These are phyloP conservation scores for Geum urbanum DNA, from an alignment of 306 rosid species.

Conservation along the genomic window DNA sequence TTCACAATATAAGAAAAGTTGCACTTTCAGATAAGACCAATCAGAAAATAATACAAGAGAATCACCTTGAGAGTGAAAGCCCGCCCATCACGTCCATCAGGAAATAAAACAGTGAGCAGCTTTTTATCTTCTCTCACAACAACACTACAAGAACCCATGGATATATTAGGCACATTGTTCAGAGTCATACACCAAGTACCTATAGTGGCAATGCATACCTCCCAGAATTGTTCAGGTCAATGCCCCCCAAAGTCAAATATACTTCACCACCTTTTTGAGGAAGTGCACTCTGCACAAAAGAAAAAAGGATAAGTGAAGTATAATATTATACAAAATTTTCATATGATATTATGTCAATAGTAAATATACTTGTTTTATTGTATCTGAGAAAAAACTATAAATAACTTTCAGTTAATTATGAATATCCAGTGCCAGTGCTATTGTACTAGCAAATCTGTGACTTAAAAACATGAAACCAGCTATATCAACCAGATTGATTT, in stretches of 20 bases:
- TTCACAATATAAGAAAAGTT: slow-evolving; percentile 7
- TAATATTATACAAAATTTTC: not conserved
- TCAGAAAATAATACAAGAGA: not conserved
- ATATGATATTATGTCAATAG: not conserved
- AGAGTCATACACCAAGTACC: slow-evolving; percentile 14
- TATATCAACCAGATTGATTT: not conserved
- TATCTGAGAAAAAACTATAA: not conserved
- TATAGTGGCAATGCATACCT: slow-evolving; percentile 49
- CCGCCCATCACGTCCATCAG: slow-evolving; percentile 99
- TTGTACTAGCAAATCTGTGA: not conserved
- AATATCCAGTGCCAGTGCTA: not conserved
- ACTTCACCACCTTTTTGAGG: slow-evolving; percentile 98
- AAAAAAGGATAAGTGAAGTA: slow-evolving; percentile 10
- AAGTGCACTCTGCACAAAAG: slow-evolving; percentile 68
- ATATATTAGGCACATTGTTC: slow-evolving; percentile 22
- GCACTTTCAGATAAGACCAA: not conserved
- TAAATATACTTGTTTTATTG: not conserved
- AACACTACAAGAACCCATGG: slow-evolving; percentile 58
- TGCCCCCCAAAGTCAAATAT: slow-evolving; percentile 92
- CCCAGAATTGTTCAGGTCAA: slow-evolving; percentile 98
- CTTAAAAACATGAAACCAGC: slow-evolving; percentile 1
- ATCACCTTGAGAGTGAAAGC: slow-evolving; percentile 97
- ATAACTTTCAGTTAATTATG: not conserved
- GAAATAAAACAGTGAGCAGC: slow-evolving; percentile 91
- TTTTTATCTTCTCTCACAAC: slow-evolving; percentile 99